Evolutionary conservation across 2,329 filamentous ascomycete genomes (phyloP).

Genomic region (Fusarium sp.): DNA sequence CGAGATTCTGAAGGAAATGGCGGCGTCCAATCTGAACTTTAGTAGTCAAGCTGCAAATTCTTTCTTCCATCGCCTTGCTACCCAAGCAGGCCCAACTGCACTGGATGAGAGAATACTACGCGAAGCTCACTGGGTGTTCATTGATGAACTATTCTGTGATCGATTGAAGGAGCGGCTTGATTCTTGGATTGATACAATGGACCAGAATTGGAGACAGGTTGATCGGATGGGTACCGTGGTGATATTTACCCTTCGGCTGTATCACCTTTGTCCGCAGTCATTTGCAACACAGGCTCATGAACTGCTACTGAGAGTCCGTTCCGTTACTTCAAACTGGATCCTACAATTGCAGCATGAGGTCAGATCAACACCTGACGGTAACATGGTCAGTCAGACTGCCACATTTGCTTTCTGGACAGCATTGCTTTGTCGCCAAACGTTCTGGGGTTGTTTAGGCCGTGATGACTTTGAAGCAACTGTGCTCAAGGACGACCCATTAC

Average conservation of each 20-base stretch:
- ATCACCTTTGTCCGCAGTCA: slow-evolving; percentile 10
- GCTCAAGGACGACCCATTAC: slow-evolving; percentile 10
- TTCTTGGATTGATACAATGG: slow-evolving; percentile 59
- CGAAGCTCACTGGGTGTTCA: slow-evolving; percentile 63
- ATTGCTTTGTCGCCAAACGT: slow-evolving; percentile 65
- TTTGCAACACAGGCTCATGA: slow-evolving; percentile 39
- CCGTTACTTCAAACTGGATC: slow-evolving; percentile 65
- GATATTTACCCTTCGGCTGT: slow-evolving; percentile 61
- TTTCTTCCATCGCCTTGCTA: slow-evolving; percentile 65
- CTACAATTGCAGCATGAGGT: slow-evolving; percentile 61
- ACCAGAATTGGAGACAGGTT: slow-evolving; percentile 70
- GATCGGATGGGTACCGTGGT: slow-evolving; percentile 71
- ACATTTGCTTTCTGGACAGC: slow-evolving; percentile 67
- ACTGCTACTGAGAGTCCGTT: slow-evolving; percentile 59
- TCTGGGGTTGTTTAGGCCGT: slow-evolving; percentile 24
- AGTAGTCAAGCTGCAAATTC: slow-evolving; percentile 64
- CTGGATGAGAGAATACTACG: slow-evolving; percentile 55
- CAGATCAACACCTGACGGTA: slow-evolving; percentile 53
- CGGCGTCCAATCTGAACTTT: slow-evolving; percentile 70
- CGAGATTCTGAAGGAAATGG: slow-evolving; percentile 64
- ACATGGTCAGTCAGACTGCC: slow-evolving; percentile 51
- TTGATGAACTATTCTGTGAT: slow-evolving; percentile 63
- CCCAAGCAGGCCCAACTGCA: slow-evolving; percentile 66
- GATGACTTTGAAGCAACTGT: accelerated
- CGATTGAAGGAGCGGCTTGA: slow-evolving; percentile 63